Base-by-base conservation (phyloP, 2,329 filamentous ascomycete species). In the Colletotrichum sp. region DNA sequence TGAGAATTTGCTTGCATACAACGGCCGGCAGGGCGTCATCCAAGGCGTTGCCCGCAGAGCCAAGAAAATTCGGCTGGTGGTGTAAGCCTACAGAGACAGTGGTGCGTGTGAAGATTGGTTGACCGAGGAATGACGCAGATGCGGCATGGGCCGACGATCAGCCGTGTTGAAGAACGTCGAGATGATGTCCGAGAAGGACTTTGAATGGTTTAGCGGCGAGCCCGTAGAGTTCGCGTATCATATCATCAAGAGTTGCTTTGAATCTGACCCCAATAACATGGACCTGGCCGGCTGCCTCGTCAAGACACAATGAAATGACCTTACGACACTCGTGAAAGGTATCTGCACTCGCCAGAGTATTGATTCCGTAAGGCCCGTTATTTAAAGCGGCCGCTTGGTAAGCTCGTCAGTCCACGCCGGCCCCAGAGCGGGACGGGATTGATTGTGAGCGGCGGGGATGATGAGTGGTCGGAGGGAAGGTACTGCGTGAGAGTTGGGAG, bases 1-100 rank as follows among this genome's bases (percentile, higher is more conserved):
- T 68, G 79, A 81, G 79, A 92, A 92, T 85, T 80, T 85, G 73
- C 85, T 93, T 68, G 89, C 88, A 74, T 91, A 90, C 84, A 92
- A 92, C 84, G 89, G 88, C 75, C 61, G 61, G 48, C 32, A 59
- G n/a, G n/a, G 22, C 19, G 16, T 39, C 34, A 55, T 67, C 25
- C 19, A 48, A 39, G 39, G 64, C 22, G 48, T 36, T 15, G 61
- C 61, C 25, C 39, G 61, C 52, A 32, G 36, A 39, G 61, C 68
- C 52, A 67, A 72, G 60, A 22, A 19, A 25, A 19, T 60, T 27
- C 25, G 25, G 13, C 6, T 48, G 27, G 32, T 16, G 59, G 48
- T 59, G 67, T 48, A 44, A 70, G 68, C 52, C 52, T 25, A 39
- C 22, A n/a, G 34, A 39, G 27, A 63, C 52, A 52, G 59, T 8